Evolutionary conservation across 345 rosid genomes (phyloP), one percentile per base, ranked within the genome.

Genomic region (Aquilaria sinensis): DNA sequence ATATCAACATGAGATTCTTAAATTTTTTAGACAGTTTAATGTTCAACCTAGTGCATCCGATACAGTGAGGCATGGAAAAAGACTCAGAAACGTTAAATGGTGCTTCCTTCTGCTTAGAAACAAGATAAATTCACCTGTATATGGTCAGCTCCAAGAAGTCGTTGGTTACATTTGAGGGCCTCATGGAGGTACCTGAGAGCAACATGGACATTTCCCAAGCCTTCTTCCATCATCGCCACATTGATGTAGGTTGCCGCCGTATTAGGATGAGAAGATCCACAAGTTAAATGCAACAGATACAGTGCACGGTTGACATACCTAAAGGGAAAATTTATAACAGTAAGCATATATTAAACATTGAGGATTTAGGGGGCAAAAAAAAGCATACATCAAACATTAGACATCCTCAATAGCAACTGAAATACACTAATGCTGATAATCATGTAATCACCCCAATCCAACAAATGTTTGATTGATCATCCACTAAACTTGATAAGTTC

Each of bases 181-280:
- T 93, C 96, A 63, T 93, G 98, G 66, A 93, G 88, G 75, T 88
- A 93, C 67, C 97, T 83, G 47, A 93, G 86, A 61, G 98, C 97
- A 73, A 93, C 81, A 67, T 93, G 97, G 78, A 85, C 98, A 77
- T 93, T 93, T 57, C 96, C 94, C 80, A 90, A 74, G 66, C 98
- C 97, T 83, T 93, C 98, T 78, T 93, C 97, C 98, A 93, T 93
- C 98, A 93, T 93, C 14, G 98, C 98, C 37, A 93, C 89, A 41
- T 93, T 93, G 71, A 93, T 93, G 72, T 90, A 93, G 61, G 97
- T 93, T 66, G 97, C 98, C 53, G 98, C 98, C 9, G 97, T 90
- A 71, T 93, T 93, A 37, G 98, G 98, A 69, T 93, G 98, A 37
- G 97, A 90, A 16, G 95, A 87, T 32, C 98, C 98, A 57, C 97